phyloP scores from a whole-genome alignment of 192 early-diverging fungal genomes.

The Geosiphon pyriformis region DNA sequence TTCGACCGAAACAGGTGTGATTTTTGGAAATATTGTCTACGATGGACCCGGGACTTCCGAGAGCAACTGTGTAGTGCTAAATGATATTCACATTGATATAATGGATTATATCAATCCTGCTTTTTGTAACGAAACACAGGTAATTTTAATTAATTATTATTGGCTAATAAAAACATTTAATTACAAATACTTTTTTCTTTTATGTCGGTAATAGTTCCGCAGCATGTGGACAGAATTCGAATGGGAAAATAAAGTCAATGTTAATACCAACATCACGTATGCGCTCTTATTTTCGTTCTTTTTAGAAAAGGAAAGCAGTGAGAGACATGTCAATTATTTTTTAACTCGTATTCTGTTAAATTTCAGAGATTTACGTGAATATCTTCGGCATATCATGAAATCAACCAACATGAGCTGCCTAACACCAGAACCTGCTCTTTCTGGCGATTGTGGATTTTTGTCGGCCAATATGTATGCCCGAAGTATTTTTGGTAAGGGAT shows the following conservation, averaged over 20 bases:
- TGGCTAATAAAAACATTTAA: slow-evolving; percentile 22
- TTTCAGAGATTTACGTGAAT: slow-evolving; percentile 74
- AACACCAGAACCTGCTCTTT: slow-evolving; percentile 86
- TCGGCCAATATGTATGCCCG: slow-evolving; percentile 96
- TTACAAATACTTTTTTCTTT: not conserved
- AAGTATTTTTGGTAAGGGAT: slow-evolving; percentile 77
- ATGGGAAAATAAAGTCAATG: slow-evolving; percentile 99
- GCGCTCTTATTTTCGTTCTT: slow-evolving; percentile 9
- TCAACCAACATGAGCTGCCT: slow-evolving; percentile 98
- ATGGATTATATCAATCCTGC: slow-evolving; percentile 99
- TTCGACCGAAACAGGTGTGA: slow-evolving; percentile 96
- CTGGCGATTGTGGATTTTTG: slow-evolving; percentile 94
- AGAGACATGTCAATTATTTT: too few relatives aligned
- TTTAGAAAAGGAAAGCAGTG: not conserved
- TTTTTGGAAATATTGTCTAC: slow-evolving; percentile 98
- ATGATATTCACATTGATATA: slow-evolving; percentile 98
- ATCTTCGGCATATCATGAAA: slow-evolving; percentile 90
- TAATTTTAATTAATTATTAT: slow-evolving; percentile 35
- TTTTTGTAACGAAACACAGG: slow-evolving; percentile 80
- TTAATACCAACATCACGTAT: slow-evolving; percentile 87
- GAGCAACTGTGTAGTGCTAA: slow-evolving; percentile 88
- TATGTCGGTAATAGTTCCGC: slow-evolving; percentile 62
- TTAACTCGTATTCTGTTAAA: not conserved
- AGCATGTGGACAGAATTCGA: slow-evolving; percentile 99
- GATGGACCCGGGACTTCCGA: slow-evolving; percentile 91